phyloP scores from a whole-genome alignment of 140 eudicot species.

The Flaveria floridana region DNA sequence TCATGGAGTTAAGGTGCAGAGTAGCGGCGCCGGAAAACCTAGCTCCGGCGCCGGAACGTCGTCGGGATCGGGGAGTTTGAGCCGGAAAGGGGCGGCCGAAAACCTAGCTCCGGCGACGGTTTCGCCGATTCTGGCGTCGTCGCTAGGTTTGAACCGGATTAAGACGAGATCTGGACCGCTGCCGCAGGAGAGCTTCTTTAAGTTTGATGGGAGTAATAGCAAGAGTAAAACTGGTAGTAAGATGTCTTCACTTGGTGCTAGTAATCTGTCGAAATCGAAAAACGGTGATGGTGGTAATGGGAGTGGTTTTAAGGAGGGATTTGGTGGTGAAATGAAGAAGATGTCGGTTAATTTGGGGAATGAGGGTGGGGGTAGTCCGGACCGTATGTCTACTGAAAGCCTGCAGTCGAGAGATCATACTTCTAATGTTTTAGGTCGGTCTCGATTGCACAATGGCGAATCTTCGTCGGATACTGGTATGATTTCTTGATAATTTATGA shows the following conservation, averaged over 20 bases:
- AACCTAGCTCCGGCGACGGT: slow-evolving; percentile 35
- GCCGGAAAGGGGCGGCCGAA: slow-evolving; percentile 41
- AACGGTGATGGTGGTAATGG: slow-evolving; percentile 14
- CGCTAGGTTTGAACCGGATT: slow-evolving; percentile 86
- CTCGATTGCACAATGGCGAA: slow-evolving; percentile 65
- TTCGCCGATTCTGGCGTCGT: slow-evolving; percentile 86
- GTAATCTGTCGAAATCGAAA: slow-evolving; percentile 65
- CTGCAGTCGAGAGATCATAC: slow-evolving; percentile 54
- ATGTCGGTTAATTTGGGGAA: slow-evolving; percentile 25
- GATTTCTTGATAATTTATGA: slow-evolving; percentile 13
- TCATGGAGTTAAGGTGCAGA: neutral
- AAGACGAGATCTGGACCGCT: slow-evolving; percentile 98
- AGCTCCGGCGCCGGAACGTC: slow-evolving; percentile 27
- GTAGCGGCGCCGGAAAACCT: slow-evolving; percentile 17
- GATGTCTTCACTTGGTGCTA: slow-evolving; percentile 60
- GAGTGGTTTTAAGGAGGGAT: slow-evolving; percentile 35
- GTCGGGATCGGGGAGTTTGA: slow-evolving; percentile 29
- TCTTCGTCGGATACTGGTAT: slow-evolving; percentile 67
- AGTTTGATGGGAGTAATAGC: slow-evolving; percentile 35
- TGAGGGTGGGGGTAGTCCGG: slow-evolving; percentile 53
- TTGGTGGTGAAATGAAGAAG: slow-evolving; percentile 29
- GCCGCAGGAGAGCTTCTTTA: slow-evolving; percentile 96
- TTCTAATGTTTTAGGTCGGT: slow-evolving; percentile 57
- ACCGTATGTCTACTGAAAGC: slow-evolving; percentile 49
- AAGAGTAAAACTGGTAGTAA: slow-evolving; percentile 13